Evolutionary conservation across 257 asterid genomes (phyloP), one percentile per base, ranked within the genome.

Genomic region (Vinca minor): DNA sequence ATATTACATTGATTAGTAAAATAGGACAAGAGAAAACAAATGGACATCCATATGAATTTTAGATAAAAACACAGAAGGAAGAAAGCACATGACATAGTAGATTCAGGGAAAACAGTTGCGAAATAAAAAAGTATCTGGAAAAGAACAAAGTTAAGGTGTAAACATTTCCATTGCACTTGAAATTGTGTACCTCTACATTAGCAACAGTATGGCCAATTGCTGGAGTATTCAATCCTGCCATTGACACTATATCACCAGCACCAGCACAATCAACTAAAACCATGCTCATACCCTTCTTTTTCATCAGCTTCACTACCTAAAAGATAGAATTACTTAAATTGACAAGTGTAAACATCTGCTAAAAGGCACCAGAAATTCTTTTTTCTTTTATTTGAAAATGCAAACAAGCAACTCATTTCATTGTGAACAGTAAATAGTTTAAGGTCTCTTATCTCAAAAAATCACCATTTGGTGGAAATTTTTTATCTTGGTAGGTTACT

Each of bases 131-230:
- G 21, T 13, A 50, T 50, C 34, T 14, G 5, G n/a, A 2, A 17
- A 29, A 55, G 8, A 0, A 29, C 9, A 8, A 29, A 55, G 10
- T 1, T 26, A 26, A 55, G 38, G 60, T 28, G 60, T 26, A 53
- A 26, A 53, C 10, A 2, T 15, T 11, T 35, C 21, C 9, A 14
- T 11, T 28, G 23, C 60, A 54, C 39, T 25, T 38, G 35, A 71
- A 47, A n/a, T 38, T 38, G 32, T 58, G 45, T 76, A 89, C 98
- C 98, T 86, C 94, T 65, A 73, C 86, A 79, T 66, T 87, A 35
- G 97, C 88, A 68, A 93, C 83, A 58, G 98, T 93, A 82, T 93
- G 97, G 46, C 98, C 98, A 76, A 93, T 93, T 42, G 95, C 87
- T 47, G 96, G 97, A 71, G 64, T 78, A 18, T 76, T 58, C 77